Evolutionary conservation across 805 yeast genomes (phyloP), one percentile per base, ranked within the genome.

Genomic region (Saccharomycopsis sp.): DNA sequence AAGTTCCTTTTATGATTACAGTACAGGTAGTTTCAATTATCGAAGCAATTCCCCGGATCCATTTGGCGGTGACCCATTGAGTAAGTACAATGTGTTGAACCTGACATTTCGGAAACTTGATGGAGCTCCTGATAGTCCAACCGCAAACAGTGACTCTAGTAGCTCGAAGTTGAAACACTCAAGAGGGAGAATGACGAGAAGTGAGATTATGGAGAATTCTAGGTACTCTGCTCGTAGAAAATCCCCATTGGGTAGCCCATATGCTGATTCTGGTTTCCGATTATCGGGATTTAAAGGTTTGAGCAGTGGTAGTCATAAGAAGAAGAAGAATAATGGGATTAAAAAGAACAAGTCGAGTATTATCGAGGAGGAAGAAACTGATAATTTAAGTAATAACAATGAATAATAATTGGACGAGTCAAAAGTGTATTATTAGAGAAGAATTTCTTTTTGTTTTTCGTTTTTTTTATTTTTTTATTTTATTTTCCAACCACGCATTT

Each of bases 1-100:
- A 43, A 49, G 52, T 39, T 49, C 52, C 5, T 49, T 49, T 16
- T 49, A 49, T 22, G 52, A 49, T 27, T 49, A 46, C 40, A 45
- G 46, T 26, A 48, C 47, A 2, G 50, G 44, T 14, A 43, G 43
- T 23, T 31, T 41, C 20, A 45, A 19, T 13, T 38, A 34, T 20
- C 38, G 49, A 4, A 34, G 44, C 19, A 46, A 48, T 19, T 38
- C 47, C 4, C 49, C 52, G 11, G 50, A 48, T 28, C 44, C 47
- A 13, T 41, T 41, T 27, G 31, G 42, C 20, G 40, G 29, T 1
- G 32, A 14, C 27, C 31, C 21, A 43, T 23, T 19, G 5, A 36
- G 38, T 24, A 24, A 39, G 13, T 40, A 43, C 14, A 37, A 23
- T 29, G 44, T 34, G 14, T 13, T 42, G 3, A 41, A 23, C 23